These are phyloP conservation scores for Suhomyces bribrorum DNA, from an alignment of 1,139 yeast species.

Conservation along the genomic window DNA sequence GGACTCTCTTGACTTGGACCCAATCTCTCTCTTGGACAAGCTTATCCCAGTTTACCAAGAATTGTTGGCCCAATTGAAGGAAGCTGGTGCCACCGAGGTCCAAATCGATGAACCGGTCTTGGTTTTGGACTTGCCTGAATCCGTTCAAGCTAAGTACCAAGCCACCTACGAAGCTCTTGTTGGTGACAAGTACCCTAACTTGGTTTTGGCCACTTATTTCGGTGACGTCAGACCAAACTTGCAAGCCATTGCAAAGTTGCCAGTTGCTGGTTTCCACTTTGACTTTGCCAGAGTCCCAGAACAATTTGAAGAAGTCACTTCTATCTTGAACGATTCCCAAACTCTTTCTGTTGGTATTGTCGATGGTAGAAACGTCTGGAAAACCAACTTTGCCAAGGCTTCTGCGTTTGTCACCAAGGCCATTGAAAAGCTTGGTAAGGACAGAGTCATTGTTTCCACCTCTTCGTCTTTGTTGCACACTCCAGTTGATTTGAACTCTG, in stretches of 20 bases:
- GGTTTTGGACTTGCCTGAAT: constrained; percentile 88
- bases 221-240: constrained; percentile 99
- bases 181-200: constrained; percentile 68
- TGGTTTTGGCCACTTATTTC: constrained; percentile 87
- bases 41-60: constrained; percentile 90
- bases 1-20: constrained; percentile 93
- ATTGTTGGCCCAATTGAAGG: constrained; percentile 81
- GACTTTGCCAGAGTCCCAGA: constrained; percentile 96
- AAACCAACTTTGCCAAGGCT: constrained; percentile 89
- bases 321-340: constrained; percentile 66
- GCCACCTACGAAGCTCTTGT: constrained; percentile 77
- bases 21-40: constrained; percentile 84
- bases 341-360: constrained; percentile 93
- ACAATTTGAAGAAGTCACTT: constrained; percentile 83
- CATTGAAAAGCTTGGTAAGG: constrained; percentile 79
- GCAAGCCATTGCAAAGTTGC: constrained; percentile 81
- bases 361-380: constrained; percentile 99
- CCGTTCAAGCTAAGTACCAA: constrained; percentile 83
- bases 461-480: constrained; percentile 97
- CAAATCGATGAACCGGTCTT: constrained; percentile 98
- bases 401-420: constrained; percentile 80
- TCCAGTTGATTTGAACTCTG: constrained; percentile 92
- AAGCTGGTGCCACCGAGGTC: constrained; percentile 92
- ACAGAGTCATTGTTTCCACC: constrained; percentile 87
- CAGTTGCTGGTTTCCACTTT: constrained; percentile 94